Base-by-base conservation (phyloP, 139 green algal species). In the Zygnema cylindricum region DNA sequence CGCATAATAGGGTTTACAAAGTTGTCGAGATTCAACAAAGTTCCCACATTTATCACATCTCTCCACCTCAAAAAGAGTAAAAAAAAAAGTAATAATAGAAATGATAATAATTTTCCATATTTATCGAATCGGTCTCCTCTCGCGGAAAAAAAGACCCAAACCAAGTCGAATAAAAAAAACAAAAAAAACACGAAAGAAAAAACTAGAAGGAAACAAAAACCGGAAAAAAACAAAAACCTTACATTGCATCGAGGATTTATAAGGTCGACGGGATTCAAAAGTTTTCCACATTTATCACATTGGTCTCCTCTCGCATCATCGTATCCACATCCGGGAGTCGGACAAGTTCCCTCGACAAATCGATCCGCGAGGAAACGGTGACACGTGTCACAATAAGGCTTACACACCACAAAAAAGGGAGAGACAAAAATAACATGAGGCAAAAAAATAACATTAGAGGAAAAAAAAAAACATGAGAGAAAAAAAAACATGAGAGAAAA, bases 281-380 rank as follows among this genome's bases (percentile, higher is more conserved):
- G 94, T 35, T 92, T 92, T 55, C 96, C 96, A 89, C 96, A 99
- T 7, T 91, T 91, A 92, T 99, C 96, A 89, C 96, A 99, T 92
- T 99, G 96, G 84, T 98, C 95, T 0, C 95, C 95, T 0, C 95
- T 85, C 0, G 95, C 95, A 84, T 97, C 95, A 88, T 98, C 96
- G 84, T 98, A 98, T 0, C 85, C 81, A 91, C 97, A 99, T 41
- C 98, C 98, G 35, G 97, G 97, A 39, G 98, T 98, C 42, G 97
- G 97, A 93, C 97, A 99, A 11, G 94, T 98, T 40, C 97, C 97
- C 2, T 87, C 86, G 22, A 99, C 97, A 86, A 98, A 98, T 3
- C 97, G 95, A 93, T 99, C 97, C 0, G 96, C 96, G 86, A 99
- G 92, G 91, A 98, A 99, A 93, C 97, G 98, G n/a, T 92, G 92